These are phyloP conservation scores for Malus hybrid DNA, from an alignment of 331 rosid genomes.

Conservation along the genomic window DNA sequence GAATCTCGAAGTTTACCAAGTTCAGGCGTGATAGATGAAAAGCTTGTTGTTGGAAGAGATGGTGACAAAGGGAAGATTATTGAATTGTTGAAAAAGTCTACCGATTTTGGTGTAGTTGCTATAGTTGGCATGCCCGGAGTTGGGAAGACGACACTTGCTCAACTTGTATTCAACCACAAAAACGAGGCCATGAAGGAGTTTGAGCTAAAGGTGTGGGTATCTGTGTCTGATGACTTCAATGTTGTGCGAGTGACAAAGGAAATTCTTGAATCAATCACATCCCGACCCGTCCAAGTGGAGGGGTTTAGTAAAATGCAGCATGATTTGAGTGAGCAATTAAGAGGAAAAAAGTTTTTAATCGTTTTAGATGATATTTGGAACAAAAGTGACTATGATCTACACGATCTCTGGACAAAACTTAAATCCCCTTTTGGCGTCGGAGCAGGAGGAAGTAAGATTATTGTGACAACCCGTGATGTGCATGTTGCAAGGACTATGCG, in stretches of 20 bases:
- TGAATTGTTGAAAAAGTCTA: background rate
- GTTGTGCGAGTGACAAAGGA: background rate
- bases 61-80: slow-evolving; percentile 1
- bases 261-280: background rate
- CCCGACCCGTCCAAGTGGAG: background rate
- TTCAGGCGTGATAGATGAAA: background rate
- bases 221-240: background rate
- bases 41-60: background rate
- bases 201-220: background rate
- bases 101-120: no score
- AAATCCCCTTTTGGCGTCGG: background rate
- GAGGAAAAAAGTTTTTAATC: background rate
- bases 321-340: background rate
- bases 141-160: no score
- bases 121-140: no score
- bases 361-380: background rate
- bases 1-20: background rate
- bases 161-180: no score
- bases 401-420: background rate
- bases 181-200: no score
- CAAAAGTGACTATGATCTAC: background rate
- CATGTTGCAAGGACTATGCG: background rate
- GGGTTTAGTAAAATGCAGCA: background rate
- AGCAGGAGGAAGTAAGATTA: background rate
- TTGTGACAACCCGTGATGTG: background rate